phyloP scores from a whole-genome alignment of 1,284 basidiomycete species.

The Sanghuangporus weigelae region DNA sequence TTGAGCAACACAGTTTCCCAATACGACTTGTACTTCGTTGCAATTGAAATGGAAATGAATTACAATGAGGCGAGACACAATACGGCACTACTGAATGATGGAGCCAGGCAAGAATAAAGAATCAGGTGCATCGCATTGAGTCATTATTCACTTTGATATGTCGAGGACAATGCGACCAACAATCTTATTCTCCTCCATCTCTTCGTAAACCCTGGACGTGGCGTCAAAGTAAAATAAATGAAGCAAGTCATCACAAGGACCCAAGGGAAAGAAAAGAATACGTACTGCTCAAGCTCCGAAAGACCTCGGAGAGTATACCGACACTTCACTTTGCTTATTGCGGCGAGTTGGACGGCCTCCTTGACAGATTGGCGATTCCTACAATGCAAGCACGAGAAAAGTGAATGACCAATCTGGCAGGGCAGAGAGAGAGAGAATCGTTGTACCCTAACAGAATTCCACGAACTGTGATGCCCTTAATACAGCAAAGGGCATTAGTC shows the following conservation, averaged over 20 bases:
- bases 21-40: too few relatives aligned
- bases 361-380: slow-evolving; percentile 66
- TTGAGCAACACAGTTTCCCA: too few relatives aligned
- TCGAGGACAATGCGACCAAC: slow-evolving; percentile 63
- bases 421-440: background rate
- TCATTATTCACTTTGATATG: slow-evolving; percentile 19
- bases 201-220: slow-evolving; percentile 43
- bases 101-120: too few relatives aligned
- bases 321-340: slow-evolving; percentile 61
- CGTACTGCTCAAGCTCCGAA: slow-evolving; percentile 47
- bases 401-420: background rate
- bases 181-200: slow-evolving; percentile 49
- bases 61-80: too few relatives aligned
- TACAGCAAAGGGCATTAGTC: slow-evolving; percentile 16
- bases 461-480: slow-evolving; percentile 61
- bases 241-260: background rate
- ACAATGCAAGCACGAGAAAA: background rate
- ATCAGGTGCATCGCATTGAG: too few relatives aligned
- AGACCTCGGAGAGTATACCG: slow-evolving; percentile 36
- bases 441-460: slow-evolving; percentile 37
- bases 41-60: too few relatives aligned
- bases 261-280: background rate
- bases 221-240: background rate
- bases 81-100: too few relatives aligned
- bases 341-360: slow-evolving; percentile 71